Conservation (phyloP, 2,329 filamentous ascomycete species). For the Parastagonospora avenae region DNA sequence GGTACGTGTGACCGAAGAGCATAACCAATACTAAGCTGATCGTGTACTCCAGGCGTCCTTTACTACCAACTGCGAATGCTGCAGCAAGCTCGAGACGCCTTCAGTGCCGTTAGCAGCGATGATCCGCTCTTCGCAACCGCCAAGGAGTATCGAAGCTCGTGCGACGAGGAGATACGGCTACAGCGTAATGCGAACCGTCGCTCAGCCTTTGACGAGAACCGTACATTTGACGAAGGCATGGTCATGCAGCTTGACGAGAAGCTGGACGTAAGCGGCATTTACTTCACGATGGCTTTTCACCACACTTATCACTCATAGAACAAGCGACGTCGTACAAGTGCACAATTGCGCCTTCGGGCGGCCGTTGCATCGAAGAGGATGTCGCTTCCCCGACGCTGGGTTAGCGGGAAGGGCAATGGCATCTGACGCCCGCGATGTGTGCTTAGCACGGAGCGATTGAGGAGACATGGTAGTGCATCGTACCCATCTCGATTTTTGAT, state of each 20-base stretch:
- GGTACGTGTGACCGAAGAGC: not conserved
- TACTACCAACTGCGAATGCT: conserved; percentile 30
- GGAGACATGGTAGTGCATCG: no score
- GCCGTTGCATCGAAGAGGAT: conserved; percentile 29
- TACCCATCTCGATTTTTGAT: no score
- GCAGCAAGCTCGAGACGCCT: conserved; percentile 27
- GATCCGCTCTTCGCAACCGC: conserved; percentile 15
- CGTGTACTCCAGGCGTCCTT: conserved; percentile 10
- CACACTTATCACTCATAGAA: conserved; percentile 15
- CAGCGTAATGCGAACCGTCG: conserved; percentile 19
- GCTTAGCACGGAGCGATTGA: not conserved
- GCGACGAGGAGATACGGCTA: conserved; percentile 25
- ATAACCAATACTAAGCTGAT: no score
- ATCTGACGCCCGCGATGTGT: not conserved
- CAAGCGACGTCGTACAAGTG: conserved; percentile 27
- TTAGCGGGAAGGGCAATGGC: conserved; percentile 4
- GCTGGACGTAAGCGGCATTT: conserved; percentile 12
- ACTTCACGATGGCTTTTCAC: not conserved
- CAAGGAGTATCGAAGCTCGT: conserved; percentile 17
- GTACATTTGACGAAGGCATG: conserved; percentile 22
- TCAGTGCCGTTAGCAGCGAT: conserved; percentile 14
- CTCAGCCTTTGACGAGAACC: conserved; percentile 37
- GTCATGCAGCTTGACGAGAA: conserved; percentile 22
- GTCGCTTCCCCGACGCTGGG: conserved; percentile 21
- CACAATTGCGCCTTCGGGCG: conserved; percentile 27